Percentiles rank a stretch among this genome's conserved stretches.
phyloP scores from a whole-genome alignment of 176 grass and related monocot genomes.

The Musa beccarii region DNA sequence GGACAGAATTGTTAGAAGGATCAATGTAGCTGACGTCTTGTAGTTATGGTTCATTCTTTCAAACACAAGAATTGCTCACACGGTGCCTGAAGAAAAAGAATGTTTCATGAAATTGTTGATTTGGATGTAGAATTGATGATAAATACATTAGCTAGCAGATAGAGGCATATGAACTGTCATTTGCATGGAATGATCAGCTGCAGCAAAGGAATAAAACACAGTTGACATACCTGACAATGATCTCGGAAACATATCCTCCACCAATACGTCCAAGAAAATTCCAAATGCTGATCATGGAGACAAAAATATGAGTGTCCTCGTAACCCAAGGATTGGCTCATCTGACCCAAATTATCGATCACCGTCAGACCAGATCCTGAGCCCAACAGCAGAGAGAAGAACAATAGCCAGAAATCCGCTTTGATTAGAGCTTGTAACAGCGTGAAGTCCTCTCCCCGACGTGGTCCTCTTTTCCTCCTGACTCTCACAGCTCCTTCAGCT shows the following conservation, averaged over 20 bases:
- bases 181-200: too few relatives aligned
- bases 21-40: too few relatives aligned
- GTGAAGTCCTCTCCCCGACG: slow-evolving; percentile 14
- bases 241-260: slow-evolving; percentile 7
- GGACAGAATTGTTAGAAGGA: too few relatives aligned
- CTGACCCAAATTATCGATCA: slow-evolving; percentile 9
- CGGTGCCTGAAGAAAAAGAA: too few relatives aligned
- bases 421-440: neutral
- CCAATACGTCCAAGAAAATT: slow-evolving; percentile 9
- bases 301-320: slow-evolving; percentile 1
- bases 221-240: neutral
- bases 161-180: too few relatives aligned
- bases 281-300: slow-evolving; percentile 15
- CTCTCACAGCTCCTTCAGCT: neutral
- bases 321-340: slow-evolving; percentile 10
- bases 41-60: too few relatives aligned
- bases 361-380: neutral
- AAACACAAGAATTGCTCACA: too few relatives aligned
- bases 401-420: slow-evolving; percentile 4
- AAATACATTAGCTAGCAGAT: too few relatives aligned
- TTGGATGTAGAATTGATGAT: too few relatives aligned
- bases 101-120: too few relatives aligned
- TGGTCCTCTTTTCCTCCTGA: slow-evolving; percentile 8
- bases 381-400: slow-evolving; percentile 7
- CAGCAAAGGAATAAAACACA: too few relatives aligned